Base-by-base conservation (phyloP, 768 basidiomycete species). In the Pisolithus sp. region DNA sequence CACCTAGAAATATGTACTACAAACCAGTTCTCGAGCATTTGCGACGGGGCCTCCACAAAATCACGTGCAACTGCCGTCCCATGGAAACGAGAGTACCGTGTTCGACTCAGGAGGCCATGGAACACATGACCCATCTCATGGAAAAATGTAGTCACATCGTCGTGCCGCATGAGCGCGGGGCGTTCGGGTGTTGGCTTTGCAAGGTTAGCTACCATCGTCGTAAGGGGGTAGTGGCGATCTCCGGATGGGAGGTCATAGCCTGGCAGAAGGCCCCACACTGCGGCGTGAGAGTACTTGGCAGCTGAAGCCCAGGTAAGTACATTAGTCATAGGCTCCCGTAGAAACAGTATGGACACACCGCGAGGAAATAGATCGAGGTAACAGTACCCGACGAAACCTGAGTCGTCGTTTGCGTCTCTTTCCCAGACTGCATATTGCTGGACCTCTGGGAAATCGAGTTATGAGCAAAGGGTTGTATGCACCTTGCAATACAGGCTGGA, bases 21-120 rank as follows among this genome's bases (percentile, higher is more conserved):
- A 17, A 43, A 83, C 91, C 91, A 93, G 61, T 93, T 90, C 69
- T 94, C 92, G 54, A 93, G 72, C 91, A 93, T 93, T 70, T 94
- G 90, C 17, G 85, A 87, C 0, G 91, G 92, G 3, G 91, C 91
- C 68, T 93, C 90, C 9, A 91, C 90, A 55, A 91, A 91, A 66
- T 92, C 89, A 5, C 85, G 70, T 7, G 86, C 85, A 23, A 89
- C 85, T 24, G 80, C 78, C 30, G 87, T 91, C 18, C 91, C 90
- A 57, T 93, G 89, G 80, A 93, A 93, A 13, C 84, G 73, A 20
- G 81, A 69, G 62, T 81, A 92, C 53, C 76, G 78, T 30, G 89
- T 90, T 53, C 70, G 74, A 59, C 82, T 85, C 46, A 90, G 68
- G 43, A 94, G 67, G 9, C 79, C 80, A 57, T 85, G 82, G 73